phyloP scores from a whole-genome alignment of 768 basidiomycete genomes.

The Chalciporus sphaerocephalus region DNA sequence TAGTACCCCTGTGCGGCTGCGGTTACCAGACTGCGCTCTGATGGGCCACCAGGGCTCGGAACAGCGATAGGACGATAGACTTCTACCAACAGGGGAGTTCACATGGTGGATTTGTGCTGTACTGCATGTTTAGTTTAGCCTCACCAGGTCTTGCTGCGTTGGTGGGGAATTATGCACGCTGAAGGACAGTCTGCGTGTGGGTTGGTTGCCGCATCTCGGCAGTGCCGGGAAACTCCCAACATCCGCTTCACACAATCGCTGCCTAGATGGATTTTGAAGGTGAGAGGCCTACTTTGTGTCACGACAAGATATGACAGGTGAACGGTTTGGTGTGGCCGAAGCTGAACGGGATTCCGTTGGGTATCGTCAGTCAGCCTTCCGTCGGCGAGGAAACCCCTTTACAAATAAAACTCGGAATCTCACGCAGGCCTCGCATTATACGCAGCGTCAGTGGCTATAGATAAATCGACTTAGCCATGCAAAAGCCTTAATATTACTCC shows the following conservation, averaged over 20 bases:
- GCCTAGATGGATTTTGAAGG: background rate
- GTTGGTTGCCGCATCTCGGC: background rate
- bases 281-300: background rate
- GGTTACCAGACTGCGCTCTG: too few species aligned
- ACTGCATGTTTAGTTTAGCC: background rate
- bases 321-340: background rate
- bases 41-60: too few species aligned
- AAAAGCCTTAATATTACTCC: background rate
- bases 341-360: background rate
- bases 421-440: background rate
- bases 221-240: background rate
- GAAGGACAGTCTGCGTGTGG: too few species aligned
- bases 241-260: background rate
- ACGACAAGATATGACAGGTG: background rate
- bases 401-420: background rate
- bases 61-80: too few species aligned
- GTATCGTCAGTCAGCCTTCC: too few species aligned
- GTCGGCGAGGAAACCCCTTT: background rate
- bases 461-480: background rate
- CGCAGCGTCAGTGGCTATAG: background rate
- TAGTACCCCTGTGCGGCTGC: too few species aligned
- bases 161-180: too few species aligned
- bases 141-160: background rate
- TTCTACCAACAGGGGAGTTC: too few species aligned
- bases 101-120: too few species aligned